phyloP scores from a whole-genome alignment of 176 grass and related monocot genomes.

The Phragmites australis region DNA sequence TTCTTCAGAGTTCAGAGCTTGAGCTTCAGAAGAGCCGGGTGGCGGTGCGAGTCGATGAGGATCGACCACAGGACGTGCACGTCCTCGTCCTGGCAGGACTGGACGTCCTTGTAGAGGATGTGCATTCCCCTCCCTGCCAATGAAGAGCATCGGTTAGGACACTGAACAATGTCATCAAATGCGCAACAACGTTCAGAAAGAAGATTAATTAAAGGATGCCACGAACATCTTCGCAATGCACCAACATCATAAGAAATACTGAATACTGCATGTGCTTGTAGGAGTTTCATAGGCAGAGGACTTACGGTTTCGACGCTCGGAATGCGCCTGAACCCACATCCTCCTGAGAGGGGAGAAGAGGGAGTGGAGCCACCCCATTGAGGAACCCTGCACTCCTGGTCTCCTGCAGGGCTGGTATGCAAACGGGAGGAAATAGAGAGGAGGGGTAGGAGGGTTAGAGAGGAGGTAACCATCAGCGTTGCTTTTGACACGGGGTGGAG shows the following conservation, averaged over 20 bases:
- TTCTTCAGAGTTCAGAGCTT: constrained; percentile 38
- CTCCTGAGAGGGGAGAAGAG: constrained; percentile 71
- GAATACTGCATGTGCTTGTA: not conserved
- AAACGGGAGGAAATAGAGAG: constrained; percentile 27
- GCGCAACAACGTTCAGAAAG: constrained; percentile 10
- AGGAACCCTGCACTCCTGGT: constrained; percentile 1
- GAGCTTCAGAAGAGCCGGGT: constrained; percentile 41
- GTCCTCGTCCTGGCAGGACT: constrained; percentile 74
- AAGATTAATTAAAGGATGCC: not conserved
- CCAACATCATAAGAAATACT: not conserved
- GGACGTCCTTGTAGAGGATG: constrained; percentile 75
- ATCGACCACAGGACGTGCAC: constrained; percentile 84
- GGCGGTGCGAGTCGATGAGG: constrained; percentile 66
- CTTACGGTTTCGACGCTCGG: constrained; percentile 57
- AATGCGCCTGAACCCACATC: constrained; percentile 63
- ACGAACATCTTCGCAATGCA: not conserved
- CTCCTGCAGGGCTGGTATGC: constrained; percentile 5
- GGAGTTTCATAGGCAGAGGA: not conserved
- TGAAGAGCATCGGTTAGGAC: not conserved
- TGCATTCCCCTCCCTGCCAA: constrained; percentile 67
- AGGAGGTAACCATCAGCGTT: constrained; percentile 53
- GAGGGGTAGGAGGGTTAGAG: constrained; percentile 27
- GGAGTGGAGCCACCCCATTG: constrained; percentile 77
- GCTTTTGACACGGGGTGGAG: constrained; percentile 54
- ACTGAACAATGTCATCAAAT: not conserved